Conservation (phyloP, 768 basidiomycete species). For the Tylopilus rubrobrunneus region DNA sequence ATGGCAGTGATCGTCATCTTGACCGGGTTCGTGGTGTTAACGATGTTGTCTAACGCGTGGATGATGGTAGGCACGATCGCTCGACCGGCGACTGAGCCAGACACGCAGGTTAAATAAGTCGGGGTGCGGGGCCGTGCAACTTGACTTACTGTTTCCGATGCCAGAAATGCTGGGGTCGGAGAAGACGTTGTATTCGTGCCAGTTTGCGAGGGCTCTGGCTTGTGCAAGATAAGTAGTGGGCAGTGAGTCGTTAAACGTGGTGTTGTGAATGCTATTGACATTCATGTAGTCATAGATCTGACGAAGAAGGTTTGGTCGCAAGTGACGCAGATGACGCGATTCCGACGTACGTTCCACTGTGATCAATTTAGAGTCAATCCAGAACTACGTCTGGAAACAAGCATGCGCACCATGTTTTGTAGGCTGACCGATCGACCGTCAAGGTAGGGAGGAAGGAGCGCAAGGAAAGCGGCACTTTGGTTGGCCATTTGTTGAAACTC, state of each 20-base stretch:
- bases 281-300: slow-evolving; percentile 75
- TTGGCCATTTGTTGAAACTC: slow-evolving; percentile 44
- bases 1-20: slow-evolving; percentile 55
- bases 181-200: slow-evolving; percentile 71
- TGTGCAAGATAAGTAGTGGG: slow-evolving; percentile 49
- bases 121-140: neutral
- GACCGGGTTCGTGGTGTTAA: slow-evolving; percentile 36
- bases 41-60: slow-evolving; percentile 48
- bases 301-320: neutral
- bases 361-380: slow-evolving; percentile 4
- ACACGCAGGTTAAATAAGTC: neutral
- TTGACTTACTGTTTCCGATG: slow-evolving; percentile 58
- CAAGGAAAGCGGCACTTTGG: slow-evolving; percentile 47
- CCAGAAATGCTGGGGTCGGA: slow-evolving; percentile 45
- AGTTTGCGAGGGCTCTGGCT: slow-evolving; percentile 62
- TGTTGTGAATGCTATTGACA: slow-evolving; percentile 65
- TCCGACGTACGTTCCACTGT: slow-evolving; percentile 44
- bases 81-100: slow-evolving; percentile 55
- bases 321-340: neutral
- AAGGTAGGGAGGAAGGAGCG: slow-evolving; percentile 46
- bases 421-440: slow-evolving; percentile 51
- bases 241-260: slow-evolving; percentile 43
- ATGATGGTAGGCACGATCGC: slow-evolving; percentile 62
- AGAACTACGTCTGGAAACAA: neutral
- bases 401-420: slow-evolving; percentile 50